Percentiles rank a stretch among this genome's conserved stretches.
Conservation (phyloP, 805 yeast species). For the Saturnispora bothae region DNA sequence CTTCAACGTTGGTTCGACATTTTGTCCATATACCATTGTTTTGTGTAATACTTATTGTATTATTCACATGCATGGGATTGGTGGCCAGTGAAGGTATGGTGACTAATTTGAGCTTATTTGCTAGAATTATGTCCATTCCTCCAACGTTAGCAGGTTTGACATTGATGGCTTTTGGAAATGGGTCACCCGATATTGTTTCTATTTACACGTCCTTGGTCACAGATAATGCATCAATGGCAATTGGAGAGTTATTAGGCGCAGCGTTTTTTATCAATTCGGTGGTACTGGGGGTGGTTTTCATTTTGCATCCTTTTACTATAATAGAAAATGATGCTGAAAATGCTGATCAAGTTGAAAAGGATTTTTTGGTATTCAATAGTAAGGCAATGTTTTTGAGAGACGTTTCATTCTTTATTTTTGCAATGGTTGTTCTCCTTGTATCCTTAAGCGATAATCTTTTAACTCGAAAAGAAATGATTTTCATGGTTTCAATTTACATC, state of each 20-base stretch:
- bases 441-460: conserved; percentile 45
- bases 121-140: conserved; percentile 53
- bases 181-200: conserved; percentile 81
- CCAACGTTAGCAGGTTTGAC: conserved; percentile 85
- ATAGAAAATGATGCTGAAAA: conserved; percentile 2
- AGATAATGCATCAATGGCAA: conserved; percentile 62
- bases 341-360: conserved; percentile 7
- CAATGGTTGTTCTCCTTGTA: conserved; percentile 38
- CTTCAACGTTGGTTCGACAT: conserved; percentile 9
- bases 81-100: conserved; percentile 79
- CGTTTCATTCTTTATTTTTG: conserved; percentile 41
- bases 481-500: conserved; percentile 47
- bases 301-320: conserved; percentile 55
- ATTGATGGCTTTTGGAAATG: conserved; percentile 82
- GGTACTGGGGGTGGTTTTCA: conserved; percentile 69
- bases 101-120: conserved; percentile 67
- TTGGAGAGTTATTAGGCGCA: conserved; percentile 89
- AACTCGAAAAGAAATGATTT: conserved; percentile 40
- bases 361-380: conserved; percentile 22
- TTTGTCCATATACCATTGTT: conserved; percentile 18
- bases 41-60: conserved; percentile 20
- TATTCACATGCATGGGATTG: conserved; percentile 61
- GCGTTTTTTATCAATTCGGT: conserved; percentile 73
- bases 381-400: conserved; percentile 51
- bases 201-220: conserved; percentile 72